Evolutionary conservation across 2,329 filamentous ascomycete species (phyloP), one percentile per base, ranked within the genome.

Genomic region (Diaporthe sp.): DNA sequence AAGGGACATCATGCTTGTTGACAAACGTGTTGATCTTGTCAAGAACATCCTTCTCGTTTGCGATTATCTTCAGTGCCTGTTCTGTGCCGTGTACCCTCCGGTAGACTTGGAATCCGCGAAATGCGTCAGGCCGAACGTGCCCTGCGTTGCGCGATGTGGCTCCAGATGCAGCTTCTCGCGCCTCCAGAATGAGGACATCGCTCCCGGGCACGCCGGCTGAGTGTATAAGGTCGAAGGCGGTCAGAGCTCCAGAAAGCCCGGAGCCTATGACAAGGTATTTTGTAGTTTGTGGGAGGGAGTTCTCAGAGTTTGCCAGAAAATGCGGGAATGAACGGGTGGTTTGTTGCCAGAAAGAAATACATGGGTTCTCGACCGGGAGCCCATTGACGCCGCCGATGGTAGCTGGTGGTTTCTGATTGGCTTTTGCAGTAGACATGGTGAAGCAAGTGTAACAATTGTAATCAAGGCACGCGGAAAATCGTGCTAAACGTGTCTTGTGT

Each of bases 61-160:
- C 82, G 49, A 87, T 83, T 71, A 88, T 87, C 76, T 87, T 86
- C 31, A 86, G 81, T 2, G 87, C 86, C 78, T 87, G 85, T 34
- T 85, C 83, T 0, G 78, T 75, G 6, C 86, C 87, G 74, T 87
- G 86, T 15, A 86, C 78, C 20, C 82, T 80, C 20, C 82, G 75
- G 78, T 88, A 88, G 17, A 84, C 84, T 51, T 81, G 82, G 77
- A 87, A 89, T 0, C 87, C 87, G 13, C 87, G 83, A 77, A 88
- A 88, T 0, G 87, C 86, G 77, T 88, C 82, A 75, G 85, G 85
- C 37, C 85, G 80, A 22, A 86, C 82, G 71, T 87, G 86, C 8
- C 85, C 85, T n/a, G 85, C 85, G 76, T 87, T 87, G 44, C 86
- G 81, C 15, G 84, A 85, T 68, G 83, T 86, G 1, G 86, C 85